phyloP scores from a whole-genome alignment of 2,329 filamentous ascomycete species.

The Pseudogymnoascus sp. region DNA sequence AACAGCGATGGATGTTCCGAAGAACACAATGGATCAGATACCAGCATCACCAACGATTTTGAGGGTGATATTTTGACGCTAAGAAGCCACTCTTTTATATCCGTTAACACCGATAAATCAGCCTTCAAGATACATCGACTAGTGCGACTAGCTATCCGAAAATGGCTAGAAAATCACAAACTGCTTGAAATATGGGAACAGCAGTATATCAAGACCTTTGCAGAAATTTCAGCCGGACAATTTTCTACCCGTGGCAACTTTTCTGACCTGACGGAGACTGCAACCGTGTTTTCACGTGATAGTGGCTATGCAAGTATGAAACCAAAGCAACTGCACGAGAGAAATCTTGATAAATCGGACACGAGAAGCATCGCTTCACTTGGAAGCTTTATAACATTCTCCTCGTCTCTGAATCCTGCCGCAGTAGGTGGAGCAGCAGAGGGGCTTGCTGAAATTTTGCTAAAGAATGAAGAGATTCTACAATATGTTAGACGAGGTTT shows the following conservation, averaged over 20 bases:
- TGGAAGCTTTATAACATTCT: background rate
- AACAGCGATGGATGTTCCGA: slow-evolving; percentile 8
- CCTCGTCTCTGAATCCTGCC: background rate
- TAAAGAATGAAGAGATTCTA: background rate
- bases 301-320: background rate
- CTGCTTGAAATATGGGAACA: slow-evolving; percentile 25
- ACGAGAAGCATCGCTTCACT: background rate
- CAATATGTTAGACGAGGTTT: background rate
- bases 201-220: slow-evolving; percentile 24
- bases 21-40: no score
- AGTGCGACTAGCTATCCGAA: slow-evolving; percentile 32
- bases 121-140: slow-evolving; percentile 36
- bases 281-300: no score
- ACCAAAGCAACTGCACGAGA: background rate
- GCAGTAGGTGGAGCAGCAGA: background rate
- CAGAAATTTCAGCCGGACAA: slow-evolving; percentile 16
- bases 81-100: slow-evolving; percentile 31
- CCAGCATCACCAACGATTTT: no score
- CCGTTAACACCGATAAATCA: slow-evolving; percentile 14
- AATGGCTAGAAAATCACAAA: slow-evolving; percentile 26
- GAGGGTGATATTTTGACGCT: slow-evolving; percentile 30
- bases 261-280: no score
- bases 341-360: background rate
- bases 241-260: no score
- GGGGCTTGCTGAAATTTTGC: background rate